These are phyloP conservation scores for Lepiota venenata DNA, from an alignment of 768 basidiomycete genomes.

Conservation along the genomic window DNA sequence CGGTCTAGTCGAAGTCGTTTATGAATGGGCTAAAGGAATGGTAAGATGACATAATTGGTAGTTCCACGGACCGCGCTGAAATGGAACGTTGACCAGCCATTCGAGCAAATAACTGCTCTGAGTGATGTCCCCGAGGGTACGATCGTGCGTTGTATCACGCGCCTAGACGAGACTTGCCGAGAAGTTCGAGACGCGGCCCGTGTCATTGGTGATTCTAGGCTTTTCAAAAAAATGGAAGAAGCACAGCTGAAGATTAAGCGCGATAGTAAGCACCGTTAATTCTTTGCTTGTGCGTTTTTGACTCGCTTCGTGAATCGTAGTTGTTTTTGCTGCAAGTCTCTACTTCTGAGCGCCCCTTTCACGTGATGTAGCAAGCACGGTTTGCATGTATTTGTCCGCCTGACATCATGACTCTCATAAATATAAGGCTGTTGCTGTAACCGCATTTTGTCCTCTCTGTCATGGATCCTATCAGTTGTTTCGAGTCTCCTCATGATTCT, in stretches of 20 bases:
- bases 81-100: constrained; percentile 56
- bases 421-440: background rate
- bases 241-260: constrained; percentile 91
- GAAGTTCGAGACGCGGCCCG: constrained; percentile 97
- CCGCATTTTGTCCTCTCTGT: background rate
- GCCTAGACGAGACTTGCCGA: constrained; percentile 94
- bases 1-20: constrained; percentile 93
- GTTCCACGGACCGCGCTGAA: background rate
- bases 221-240: constrained; percentile 99
- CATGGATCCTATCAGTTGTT: background rate
- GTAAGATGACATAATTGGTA: constrained; percentile 38
- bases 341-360: constrained; percentile 51
- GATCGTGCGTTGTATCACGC: constrained; percentile 93
- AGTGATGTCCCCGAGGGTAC: constrained; percentile 98
- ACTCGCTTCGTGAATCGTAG: constrained; percentile 37
- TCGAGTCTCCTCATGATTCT: background rate
- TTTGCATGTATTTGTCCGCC: constrained; percentile 1
- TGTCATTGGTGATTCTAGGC: constrained; percentile 92
- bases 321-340: constrained; percentile 85
- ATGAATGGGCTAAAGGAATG: constrained; percentile 99
- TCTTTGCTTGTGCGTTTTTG: constrained; percentile 2
- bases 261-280: constrained; percentile 68
- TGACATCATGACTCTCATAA: constrained; percentile 6
- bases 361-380: background rate
- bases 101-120: constrained; percentile 87